These are phyloP conservation scores for Aurinia saxatilis DNA, from an alignment of 345 rosid genomes.

Conservation along the genomic window DNA sequence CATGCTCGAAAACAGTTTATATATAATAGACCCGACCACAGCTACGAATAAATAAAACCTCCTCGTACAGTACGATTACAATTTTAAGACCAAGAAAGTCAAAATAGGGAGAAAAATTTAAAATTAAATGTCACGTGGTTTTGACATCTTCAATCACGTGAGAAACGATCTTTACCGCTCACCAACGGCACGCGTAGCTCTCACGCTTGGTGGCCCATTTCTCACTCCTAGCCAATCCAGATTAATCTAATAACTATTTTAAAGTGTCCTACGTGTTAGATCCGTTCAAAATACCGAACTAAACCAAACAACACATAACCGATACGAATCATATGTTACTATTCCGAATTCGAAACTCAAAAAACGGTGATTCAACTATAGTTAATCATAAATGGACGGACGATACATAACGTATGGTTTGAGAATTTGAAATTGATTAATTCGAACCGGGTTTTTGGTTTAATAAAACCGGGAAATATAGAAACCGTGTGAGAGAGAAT, in stretches of 20 bases:
- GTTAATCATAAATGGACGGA: too few species aligned
- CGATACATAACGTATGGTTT: not conserved
- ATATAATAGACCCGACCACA: slow-evolving; percentile 6
- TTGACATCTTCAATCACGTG: slow-evolving; percentile 28
- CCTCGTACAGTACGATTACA: slow-evolving; percentile 23
- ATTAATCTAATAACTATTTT: not conserved
- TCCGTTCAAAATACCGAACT: not conserved
- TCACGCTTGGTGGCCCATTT: slow-evolving; percentile 28
- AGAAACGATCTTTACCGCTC: slow-evolving; percentile 21
- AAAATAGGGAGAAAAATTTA: not conserved
- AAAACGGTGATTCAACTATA: not conserved
- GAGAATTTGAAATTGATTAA: not conserved
- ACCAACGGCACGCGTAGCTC: slow-evolving; percentile 28
- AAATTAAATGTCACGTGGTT: too few species aligned
- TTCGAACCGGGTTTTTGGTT: slow-evolving; percentile 2
- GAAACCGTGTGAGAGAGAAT: slow-evolving; percentile 19
- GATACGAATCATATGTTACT: not conserved
- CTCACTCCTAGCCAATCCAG: slow-evolving; percentile 22
- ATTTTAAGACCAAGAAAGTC: slow-evolving; percentile 1
- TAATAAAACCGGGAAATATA: not conserved
- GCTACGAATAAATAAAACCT: not conserved
- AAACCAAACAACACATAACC: slow-evolving; percentile 8
- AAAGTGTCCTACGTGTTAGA: slow-evolving; percentile 3
- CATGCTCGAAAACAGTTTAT: not conserved
- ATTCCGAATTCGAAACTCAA: not conserved